These are phyloP conservation scores for Ceratorhiza oryzae-sativae DNA, from an alignment of 1,284 basidiomycete species.

Conservation along the genomic window DNA sequence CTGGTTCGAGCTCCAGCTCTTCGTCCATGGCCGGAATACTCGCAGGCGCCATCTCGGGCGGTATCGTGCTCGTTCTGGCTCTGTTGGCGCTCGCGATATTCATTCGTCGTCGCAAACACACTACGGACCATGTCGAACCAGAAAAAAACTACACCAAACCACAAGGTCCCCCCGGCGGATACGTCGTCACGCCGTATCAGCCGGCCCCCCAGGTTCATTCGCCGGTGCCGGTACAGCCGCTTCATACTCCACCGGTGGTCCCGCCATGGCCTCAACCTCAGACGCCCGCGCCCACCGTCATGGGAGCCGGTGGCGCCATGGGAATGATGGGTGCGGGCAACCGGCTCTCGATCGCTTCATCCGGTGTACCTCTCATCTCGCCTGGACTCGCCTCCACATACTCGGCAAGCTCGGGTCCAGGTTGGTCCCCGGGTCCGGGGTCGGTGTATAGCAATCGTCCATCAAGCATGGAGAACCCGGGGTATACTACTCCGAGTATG, in stretches of 20 bases:
- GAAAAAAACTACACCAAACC: not conserved
- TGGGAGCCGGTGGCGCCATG: not conserved
- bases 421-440: slow-evolving; percentile 11
- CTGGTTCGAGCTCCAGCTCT: not conserved
- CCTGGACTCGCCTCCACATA: slow-evolving; percentile 17
- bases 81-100: slow-evolving; percentile 8
- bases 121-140: not conserved
- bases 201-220: not conserved
- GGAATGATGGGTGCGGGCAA: not conserved
- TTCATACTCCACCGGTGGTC: not conserved
- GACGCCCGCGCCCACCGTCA: not conserved
- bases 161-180: not conserved
- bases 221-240: not conserved
- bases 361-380: slow-evolving; percentile 33
- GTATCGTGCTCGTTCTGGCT: slow-evolving; percentile 14
- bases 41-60: slow-evolving; percentile 24
- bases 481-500: not conserved
- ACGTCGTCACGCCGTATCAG: not conserved
- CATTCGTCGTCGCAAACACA: not conserved
- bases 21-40: slow-evolving; percentile 9
- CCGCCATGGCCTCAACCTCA: slow-evolving; percentile 30
- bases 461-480: not conserved
- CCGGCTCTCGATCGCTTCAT: slow-evolving; percentile 8
- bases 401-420: not conserved
- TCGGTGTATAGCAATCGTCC: not conserved